Percentiles rank a stretch among this genome's conserved stretches.
Evolutionary conservation across 257 asterid genomes (phyloP).

Genomic region (Oldenlandia corymbosa): DNA sequence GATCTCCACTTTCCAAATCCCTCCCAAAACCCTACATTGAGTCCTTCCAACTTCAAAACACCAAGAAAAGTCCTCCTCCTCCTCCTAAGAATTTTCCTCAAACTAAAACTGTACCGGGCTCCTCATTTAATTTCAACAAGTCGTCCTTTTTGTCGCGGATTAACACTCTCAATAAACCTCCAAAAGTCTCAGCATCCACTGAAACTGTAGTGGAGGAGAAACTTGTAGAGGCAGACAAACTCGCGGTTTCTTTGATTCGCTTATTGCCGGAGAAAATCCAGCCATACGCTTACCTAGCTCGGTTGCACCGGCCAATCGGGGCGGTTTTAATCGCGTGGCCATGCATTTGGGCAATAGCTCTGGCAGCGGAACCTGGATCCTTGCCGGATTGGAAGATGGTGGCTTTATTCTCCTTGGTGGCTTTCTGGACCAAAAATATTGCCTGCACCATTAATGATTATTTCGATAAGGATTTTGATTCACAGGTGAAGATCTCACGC

Average conservation of each 20-base stretch:
- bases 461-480: slow-evolving; percentile 75
- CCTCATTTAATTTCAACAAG: neutral
- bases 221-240: neutral
- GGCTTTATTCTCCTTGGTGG: slow-evolving; percentile 69
- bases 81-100: too few species aligned
- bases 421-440: slow-evolving; percentile 72
- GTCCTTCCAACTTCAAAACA: neutral
- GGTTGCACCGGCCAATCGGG: slow-evolving; percentile 74
- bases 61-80: neutral
- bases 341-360: slow-evolving; percentile 72
- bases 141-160: neutral
- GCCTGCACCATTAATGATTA: slow-evolving; percentile 77
- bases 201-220: neutral
- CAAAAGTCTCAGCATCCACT: neutral
- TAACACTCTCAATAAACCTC: neutral
- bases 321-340: slow-evolving; percentile 94
- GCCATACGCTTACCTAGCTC: slow-evolving; percentile 69
- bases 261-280: slow-evolving; percentile 46
- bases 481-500: slow-evolving; percentile 35
- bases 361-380: slow-evolving; percentile 66
- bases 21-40: neutral
- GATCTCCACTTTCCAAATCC: neutral
- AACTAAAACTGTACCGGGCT: neutral
- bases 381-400: slow-evolving; percentile 72
- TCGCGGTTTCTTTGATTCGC: slow-evolving; percentile 49